Conservation (phyloP, 352 stramenopile genomes). For the Plasmopara halstedii region DNA sequence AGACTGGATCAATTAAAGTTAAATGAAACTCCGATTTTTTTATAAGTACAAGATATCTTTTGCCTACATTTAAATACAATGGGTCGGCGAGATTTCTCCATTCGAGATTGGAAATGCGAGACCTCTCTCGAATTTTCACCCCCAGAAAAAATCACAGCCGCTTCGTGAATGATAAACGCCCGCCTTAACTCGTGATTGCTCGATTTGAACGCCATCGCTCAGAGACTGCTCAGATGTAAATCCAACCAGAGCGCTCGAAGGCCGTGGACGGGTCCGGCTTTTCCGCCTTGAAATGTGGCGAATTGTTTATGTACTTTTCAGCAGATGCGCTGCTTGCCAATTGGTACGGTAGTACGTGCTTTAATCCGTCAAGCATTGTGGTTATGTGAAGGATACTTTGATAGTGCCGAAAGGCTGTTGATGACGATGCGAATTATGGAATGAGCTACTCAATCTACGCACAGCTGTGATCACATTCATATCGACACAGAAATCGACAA, state of each 20-base stretch:
- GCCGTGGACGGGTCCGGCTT: slow-evolving; percentile 55
- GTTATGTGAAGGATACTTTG: slow-evolving; percentile 1
- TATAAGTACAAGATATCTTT: no score
- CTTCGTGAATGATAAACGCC: no score
- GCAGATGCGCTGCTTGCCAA: slow-evolving; percentile 19
- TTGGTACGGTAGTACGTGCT: slow-evolving; percentile 44
- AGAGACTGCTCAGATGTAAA: slow-evolving; percentile 67
- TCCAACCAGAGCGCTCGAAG: slow-evolving; percentile 71
- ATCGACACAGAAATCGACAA: background rate
- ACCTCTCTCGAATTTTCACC: background rate
- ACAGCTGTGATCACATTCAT: background rate
- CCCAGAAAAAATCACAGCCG: background rate
- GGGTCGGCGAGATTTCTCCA: no score
- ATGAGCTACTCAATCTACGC: no score
- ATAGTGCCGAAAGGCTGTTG: background rate
- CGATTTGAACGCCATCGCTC: no score
- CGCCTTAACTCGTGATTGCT: no score
- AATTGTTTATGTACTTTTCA: slow-evolving; percentile 33
- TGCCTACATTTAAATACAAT: no score
- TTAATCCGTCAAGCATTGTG: slow-evolving; percentile 67
- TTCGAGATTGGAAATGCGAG: no score
- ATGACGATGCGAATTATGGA: background rate
- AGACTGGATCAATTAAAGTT: no score
- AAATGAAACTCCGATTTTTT: no score
- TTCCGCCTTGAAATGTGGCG: slow-evolving; percentile 30